Conservation (phyloP, 345 rosid species). For the Abelmoschus esculentus region DNA sequence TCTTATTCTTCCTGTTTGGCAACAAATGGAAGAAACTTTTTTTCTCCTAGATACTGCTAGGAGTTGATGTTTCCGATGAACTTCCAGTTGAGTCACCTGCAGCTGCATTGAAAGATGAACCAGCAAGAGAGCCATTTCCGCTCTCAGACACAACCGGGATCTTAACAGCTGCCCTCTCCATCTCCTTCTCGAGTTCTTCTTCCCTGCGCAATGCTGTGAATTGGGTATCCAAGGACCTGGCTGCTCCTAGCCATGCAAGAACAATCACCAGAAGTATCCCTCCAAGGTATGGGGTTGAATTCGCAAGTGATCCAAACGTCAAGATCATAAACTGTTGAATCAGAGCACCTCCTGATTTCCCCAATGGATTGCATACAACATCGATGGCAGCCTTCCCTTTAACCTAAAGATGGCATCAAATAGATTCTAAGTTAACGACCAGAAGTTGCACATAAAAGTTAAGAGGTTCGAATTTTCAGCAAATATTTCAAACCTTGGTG, state of each 20-base stretch:
- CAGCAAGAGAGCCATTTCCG: slow-evolving; percentile 40
- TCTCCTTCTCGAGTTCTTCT: slow-evolving; percentile 93
- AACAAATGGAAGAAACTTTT: slow-evolving; percentile 7
- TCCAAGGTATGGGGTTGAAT: slow-evolving; percentile 96
- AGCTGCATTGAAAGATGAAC: slow-evolving; percentile 23
- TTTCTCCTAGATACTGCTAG: slow-evolving; percentile 23
- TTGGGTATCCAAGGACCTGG: slow-evolving; percentile 73
- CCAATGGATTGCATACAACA: slow-evolving; percentile 88
- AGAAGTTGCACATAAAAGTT: background rate
- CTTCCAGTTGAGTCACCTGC: slow-evolving; percentile 30
- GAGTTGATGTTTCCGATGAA: slow-evolving; percentile 38
- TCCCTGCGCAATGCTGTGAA: slow-evolving; percentile 67
- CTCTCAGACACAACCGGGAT: slow-evolving; percentile 59
- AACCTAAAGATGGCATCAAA: slow-evolving; percentile 38
- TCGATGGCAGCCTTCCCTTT: slow-evolving; percentile 98
- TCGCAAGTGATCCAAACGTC: slow-evolving; percentile 89
- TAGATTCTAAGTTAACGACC: background rate
- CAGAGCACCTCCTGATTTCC: slow-evolving; percentile 93
- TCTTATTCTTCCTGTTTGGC: slow-evolving; percentile 8
- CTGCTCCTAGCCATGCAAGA: slow-evolving; percentile 78
- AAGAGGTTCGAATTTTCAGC: background rate
- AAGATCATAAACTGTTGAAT: slow-evolving; percentile 98
- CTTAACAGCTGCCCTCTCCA: slow-evolving; percentile 83
- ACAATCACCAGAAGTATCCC: slow-evolving; percentile 74
- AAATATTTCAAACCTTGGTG: slow-evolving; percentile 58